Base-by-base conservation (phyloP, 1,284 basidiomycete genomes). In the Apiotrichum sp. region DNA sequence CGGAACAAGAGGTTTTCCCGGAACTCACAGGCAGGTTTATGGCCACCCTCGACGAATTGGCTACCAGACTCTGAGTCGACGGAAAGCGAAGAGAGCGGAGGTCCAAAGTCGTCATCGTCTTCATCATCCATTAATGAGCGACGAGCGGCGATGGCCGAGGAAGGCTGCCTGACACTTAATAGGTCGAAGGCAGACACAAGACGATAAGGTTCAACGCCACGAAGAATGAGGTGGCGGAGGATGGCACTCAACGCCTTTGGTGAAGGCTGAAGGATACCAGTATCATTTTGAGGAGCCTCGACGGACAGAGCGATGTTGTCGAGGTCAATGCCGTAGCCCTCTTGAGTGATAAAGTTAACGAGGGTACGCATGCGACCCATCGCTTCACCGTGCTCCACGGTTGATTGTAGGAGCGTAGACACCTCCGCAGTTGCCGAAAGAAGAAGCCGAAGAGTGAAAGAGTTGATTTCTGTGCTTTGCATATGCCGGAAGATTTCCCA, bases 291-390 rank as follows among this genome's bases (percentile, higher is more conserved):
- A 14, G 40, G 52, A 3, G 51, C 47, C 8, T 44, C 49, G 6
- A 57, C 42, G 14, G 59, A 61, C 29, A 50, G 10, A 6, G 60
- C 42, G 10, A 61, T 43, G 46, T 58, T 51, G 42, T 53, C 46
- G 13, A 62, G 47, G 42, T 62, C 61, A 6, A 62, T 34, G 8
- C 58, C 57, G 13, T 56, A 62, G 8, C 50, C 61, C 35, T 59
- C 16, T 13, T 33, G 11, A 22, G 59, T 13, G 22, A 62, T 22
- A 7, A 57, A 47, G 6, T 53, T 40, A 56, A 59, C 52, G 43
- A 62, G 34, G 13, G 13, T n/a, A 14, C 22, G 34, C 35, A 48
- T 16, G 22, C 47, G 47, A 6, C 34, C 44, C 11, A 47, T 16
- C 31, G 39, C 29, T 40, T 50, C 49, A 3, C 8, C 31, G n/a